These are phyloP conservation scores for Carex kokanica DNA, from an alignment of 176 grass and related monocot species.

Conservation along the genomic window DNA sequence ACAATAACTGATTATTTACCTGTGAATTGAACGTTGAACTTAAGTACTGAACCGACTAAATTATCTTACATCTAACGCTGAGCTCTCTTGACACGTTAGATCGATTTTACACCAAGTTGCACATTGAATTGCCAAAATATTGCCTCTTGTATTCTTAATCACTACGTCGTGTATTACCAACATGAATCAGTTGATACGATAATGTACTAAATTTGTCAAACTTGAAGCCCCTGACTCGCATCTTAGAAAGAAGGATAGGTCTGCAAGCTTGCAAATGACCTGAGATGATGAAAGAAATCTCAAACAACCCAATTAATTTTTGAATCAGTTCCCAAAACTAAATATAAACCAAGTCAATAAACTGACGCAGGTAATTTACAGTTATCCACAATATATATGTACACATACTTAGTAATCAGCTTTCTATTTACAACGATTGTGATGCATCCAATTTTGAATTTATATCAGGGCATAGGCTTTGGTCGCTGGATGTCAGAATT, in stretches of 20 bases:
- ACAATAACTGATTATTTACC: neutral
- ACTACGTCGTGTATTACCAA: neutral
- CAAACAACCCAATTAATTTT: neutral
- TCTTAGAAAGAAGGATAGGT: neutral
- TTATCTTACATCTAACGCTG: neutral
- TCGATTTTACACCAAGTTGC: too few species aligned
- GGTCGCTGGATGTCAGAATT: conserved; percentile 19
- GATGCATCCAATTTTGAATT: neutral
- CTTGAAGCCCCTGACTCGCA: neutral
- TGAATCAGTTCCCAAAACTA: neutral
- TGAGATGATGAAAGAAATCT: neutral
- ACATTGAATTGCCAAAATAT: neutral
- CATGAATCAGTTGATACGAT: neutral
- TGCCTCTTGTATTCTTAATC: neutral
- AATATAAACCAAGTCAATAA: conserved; percentile 15
- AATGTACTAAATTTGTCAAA: neutral
- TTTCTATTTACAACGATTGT: conserved; percentile 20
- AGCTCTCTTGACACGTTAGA: too few species aligned
- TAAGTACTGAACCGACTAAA: neutral
- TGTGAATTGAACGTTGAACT: neutral
- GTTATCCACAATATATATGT: conserved; percentile 16
- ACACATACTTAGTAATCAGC: neutral
- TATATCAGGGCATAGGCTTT: conserved; percentile 3
- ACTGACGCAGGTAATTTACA: conserved; percentile 21
- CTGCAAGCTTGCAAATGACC: neutral